These are phyloP conservation scores for Penicillium frequentans DNA, from an alignment of 2,329 filamentous ascomycete species.

Conservation along the genomic window DNA sequence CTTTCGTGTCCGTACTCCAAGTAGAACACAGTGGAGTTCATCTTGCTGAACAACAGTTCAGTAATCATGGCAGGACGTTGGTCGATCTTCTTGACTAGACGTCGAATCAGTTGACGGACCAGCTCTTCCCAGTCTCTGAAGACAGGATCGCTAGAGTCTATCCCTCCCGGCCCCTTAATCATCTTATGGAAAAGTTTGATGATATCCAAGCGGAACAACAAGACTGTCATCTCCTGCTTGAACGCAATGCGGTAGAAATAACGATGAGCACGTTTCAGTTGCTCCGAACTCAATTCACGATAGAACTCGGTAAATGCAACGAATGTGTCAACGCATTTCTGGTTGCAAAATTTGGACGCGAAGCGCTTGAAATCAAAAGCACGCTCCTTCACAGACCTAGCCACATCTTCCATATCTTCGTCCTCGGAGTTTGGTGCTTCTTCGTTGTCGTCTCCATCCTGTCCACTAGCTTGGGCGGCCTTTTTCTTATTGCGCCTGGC, in stretches of 20 bases:
- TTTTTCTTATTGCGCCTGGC: slow-evolving; percentile 68
- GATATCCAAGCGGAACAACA: slow-evolving; percentile 89
- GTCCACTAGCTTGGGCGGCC: slow-evolving; percentile 39
- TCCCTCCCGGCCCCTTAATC: slow-evolving; percentile 80
- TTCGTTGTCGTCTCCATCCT: slow-evolving; percentile 56
- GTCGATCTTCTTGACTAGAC: slow-evolving; percentile 79
- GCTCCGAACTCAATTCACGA: slow-evolving; percentile 71
- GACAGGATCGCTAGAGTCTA: slow-evolving; percentile 65
- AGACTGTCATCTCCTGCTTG: slow-evolving; percentile 86
- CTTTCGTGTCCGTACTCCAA: slow-evolving; percentile 89
- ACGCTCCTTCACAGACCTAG: slow-evolving; percentile 73
- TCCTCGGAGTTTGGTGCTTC: slow-evolving; percentile 58
- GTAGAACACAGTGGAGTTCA: slow-evolving; percentile 77
- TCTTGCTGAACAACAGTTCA: slow-evolving; percentile 94
- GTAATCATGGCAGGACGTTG: slow-evolving; percentile 82
- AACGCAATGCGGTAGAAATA: slow-evolving; percentile 94
- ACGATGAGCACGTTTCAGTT: slow-evolving; percentile 87
- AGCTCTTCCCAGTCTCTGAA: slow-evolving; percentile 92
- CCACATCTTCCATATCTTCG: slow-evolving; percentile 72
- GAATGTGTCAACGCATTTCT: slow-evolving; percentile 87
- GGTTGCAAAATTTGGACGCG: slow-evolving; percentile 74
- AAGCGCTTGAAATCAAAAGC: slow-evolving; percentile 94
- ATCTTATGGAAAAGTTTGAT: slow-evolving; percentile 84
- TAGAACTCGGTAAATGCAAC: slow-evolving; percentile 78
- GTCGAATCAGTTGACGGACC: slow-evolving; percentile 77